These are phyloP conservation scores for Lycium barbarum DNA, from an alignment of 257 asterid species.

Conservation along the genomic window DNA sequence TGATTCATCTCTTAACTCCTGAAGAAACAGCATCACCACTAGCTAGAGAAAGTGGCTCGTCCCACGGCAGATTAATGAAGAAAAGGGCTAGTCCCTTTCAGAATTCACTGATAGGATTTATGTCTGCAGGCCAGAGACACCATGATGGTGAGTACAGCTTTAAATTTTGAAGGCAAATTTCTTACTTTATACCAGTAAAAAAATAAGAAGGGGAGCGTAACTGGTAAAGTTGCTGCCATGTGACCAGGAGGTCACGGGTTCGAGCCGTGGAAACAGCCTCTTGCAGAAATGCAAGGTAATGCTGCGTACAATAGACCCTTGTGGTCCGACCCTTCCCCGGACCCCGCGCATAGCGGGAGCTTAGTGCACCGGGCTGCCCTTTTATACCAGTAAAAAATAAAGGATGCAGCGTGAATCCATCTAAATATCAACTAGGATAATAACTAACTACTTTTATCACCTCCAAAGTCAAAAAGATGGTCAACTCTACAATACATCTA, in stretches of 20 bases:
- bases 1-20: slow-evolving; percentile 34
- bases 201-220: too few relatives aligned
- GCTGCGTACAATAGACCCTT: too few relatives aligned
- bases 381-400: background rate
- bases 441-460: background rate
- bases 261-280: too few relatives aligned
- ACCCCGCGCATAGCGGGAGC: too few relatives aligned
- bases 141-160: slow-evolving; percentile 49
- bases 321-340: too few relatives aligned
- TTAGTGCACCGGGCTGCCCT: too few relatives aligned
- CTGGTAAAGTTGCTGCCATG: too few relatives aligned
- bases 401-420: background rate
- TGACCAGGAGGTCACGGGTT: too few relatives aligned
- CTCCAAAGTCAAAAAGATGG: slow-evolving; percentile 5
- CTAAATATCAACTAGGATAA: background rate
- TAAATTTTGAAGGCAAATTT: background rate
- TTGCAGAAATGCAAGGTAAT: too few relatives aligned
- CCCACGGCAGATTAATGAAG: slow-evolving; percentile 28
- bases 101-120: slow-evolving; percentile 77
- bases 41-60: slow-evolving; percentile 21
- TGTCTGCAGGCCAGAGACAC: slow-evolving; percentile 52
- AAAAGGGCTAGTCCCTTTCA: slow-evolving; percentile 44
- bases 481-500: background rate
- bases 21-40: slow-evolving; percentile 24
- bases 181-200: background rate